A percentile compares a stretch with the other conserved stretches of the same genome.
phyloP scores from a whole-genome alignment of 1,284 basidiomycete species.

The Gomphus bonarii region DNA sequence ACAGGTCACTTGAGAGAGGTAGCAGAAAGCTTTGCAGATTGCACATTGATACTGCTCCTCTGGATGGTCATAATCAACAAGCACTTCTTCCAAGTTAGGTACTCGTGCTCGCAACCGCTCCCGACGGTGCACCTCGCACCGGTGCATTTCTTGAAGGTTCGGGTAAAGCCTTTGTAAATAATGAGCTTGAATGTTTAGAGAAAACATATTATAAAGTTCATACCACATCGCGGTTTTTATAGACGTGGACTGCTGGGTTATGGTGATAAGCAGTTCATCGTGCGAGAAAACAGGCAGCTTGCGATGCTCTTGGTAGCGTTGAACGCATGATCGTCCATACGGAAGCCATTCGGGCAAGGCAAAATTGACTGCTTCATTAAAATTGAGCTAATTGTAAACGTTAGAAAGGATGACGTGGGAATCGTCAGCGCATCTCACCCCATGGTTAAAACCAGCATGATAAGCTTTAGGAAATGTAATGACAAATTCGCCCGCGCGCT shows the following conservation, averaged over 20 bases:
- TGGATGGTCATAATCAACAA: slow-evolving; percentile 72
- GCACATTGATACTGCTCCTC: slow-evolving; percentile 95
- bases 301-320: slow-evolving; percentile 79
- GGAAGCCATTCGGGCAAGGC: slow-evolving; percentile 94
- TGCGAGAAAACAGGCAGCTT: slow-evolving; percentile 98
- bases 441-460: slow-evolving; percentile 98
- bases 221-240: slow-evolving; percentile 91
- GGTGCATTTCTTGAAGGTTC: slow-evolving; percentile 81
- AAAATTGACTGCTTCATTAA: slow-evolving; percentile 99
- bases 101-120: slow-evolving; percentile 41
- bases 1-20: slow-evolving; percentile 87
- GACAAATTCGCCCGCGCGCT: slow-evolving; percentile 96
- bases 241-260: slow-evolving; percentile 87
- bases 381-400: slow-evolving; percentile 62
- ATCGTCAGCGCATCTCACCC: slow-evolving; percentile 43
- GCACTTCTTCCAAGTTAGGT: slow-evolving; percentile 49
- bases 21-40: slow-evolving; percentile 91
- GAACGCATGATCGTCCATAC: slow-evolving; percentile 79
- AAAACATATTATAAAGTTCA: slow-evolving; percentile 18
- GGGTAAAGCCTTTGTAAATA: slow-evolving; percentile 58
- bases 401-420: slow-evolving; percentile 13
- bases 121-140: slow-evolving; percentile 70
- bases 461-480: slow-evolving; percentile 98
- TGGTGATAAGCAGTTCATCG: slow-evolving; percentile 92
- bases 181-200: neutral